These are phyloP conservation scores for Arthrobotrys pseudoclavata DNA, from an alignment of 2,329 filamentous ascomycete species.

Conservation along the genomic window DNA sequence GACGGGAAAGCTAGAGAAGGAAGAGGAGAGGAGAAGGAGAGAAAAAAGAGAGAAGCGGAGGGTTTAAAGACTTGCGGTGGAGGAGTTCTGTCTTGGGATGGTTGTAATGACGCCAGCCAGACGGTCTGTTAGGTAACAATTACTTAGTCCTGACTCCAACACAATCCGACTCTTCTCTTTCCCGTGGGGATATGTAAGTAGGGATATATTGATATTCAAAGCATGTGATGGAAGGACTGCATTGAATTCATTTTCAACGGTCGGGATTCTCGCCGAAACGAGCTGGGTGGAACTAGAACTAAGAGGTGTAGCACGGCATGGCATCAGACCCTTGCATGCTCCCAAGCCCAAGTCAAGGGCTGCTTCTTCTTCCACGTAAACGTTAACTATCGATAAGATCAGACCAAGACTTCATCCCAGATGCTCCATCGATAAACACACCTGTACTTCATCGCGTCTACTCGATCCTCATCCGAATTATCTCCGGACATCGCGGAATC, in stretches of 20 bases:
- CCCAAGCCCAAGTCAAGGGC: neutral
- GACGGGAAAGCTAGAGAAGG: neutral
- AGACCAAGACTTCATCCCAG: neutral
- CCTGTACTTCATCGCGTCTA: neutral
- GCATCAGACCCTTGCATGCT: constrained; percentile 26
- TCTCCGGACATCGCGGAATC: constrained; percentile 8
- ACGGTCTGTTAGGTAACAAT: neutral
- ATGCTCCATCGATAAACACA: constrained; percentile 17
- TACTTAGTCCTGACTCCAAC: neutral
- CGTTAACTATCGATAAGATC: constrained; percentile 43
- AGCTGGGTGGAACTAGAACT: constrained; percentile 7
- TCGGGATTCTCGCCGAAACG: constrained; percentile 8
- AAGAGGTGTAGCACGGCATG: neutral
- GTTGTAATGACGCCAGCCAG: constrained; percentile 2
- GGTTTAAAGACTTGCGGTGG: neutral
- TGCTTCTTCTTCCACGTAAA: constrained; percentile 7
- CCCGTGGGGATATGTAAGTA: too few relatives aligned
- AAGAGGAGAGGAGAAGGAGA: neutral
- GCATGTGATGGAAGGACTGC: neutral
- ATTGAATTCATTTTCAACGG: too few relatives aligned
- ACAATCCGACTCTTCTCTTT: neutral
- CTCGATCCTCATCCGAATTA: neutral
- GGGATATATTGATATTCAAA: neutral
- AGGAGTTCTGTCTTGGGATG: neutral
- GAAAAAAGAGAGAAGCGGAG: neutral